Conservation (phyloP, 768 basidiomycete genomes). For the Boletellus ananas region DNA sequence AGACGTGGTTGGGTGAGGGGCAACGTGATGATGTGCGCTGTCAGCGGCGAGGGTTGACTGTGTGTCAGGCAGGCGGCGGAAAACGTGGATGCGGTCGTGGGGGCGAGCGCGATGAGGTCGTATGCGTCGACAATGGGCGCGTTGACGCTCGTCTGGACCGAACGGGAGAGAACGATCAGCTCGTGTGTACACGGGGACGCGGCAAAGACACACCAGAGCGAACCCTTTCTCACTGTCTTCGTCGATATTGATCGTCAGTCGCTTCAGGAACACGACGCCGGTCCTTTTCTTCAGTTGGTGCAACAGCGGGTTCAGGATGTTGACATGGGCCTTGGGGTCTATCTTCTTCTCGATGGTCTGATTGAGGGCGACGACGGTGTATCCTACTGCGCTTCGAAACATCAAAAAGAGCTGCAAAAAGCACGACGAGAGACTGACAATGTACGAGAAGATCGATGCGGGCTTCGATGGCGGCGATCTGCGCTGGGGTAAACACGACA, state of each 20-base stretch:
- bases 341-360: slow-evolving; percentile 69
- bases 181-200: not conserved
- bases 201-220: slow-evolving; percentile 53
- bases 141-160: slow-evolving; percentile 67
- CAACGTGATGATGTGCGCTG: slow-evolving; percentile 77
- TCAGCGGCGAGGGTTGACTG: slow-evolving; percentile 67
- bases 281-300: slow-evolving; percentile 53
- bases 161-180: not conserved
- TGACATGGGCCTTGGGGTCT: slow-evolving; percentile 67
- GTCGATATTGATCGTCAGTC: slow-evolving; percentile 76
- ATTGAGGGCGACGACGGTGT: slow-evolving; percentile 73
- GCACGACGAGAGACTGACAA: slow-evolving; percentile 43
- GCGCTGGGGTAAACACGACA: slow-evolving; percentile 47
- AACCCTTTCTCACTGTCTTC: slow-evolving; percentile 86
- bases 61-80: slow-evolving; percentile 79
- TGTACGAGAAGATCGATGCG: slow-evolving; percentile 69
- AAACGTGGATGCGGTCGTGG: slow-evolving; percentile 69
- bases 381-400: slow-evolving; percentile 62
- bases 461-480: slow-evolving; percentile 55
- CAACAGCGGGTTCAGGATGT: slow-evolving; percentile 58
- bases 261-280: slow-evolving; percentile 65
- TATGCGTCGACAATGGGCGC: slow-evolving; percentile 56
- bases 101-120: slow-evolving; percentile 73
- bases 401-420: slow-evolving; percentile 1
- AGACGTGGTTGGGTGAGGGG: slow-evolving; percentile 76